phyloP scores from a whole-genome alignment of 2,329 filamentous ascomycete genomes.

The Aspergillus uvarum region DNA sequence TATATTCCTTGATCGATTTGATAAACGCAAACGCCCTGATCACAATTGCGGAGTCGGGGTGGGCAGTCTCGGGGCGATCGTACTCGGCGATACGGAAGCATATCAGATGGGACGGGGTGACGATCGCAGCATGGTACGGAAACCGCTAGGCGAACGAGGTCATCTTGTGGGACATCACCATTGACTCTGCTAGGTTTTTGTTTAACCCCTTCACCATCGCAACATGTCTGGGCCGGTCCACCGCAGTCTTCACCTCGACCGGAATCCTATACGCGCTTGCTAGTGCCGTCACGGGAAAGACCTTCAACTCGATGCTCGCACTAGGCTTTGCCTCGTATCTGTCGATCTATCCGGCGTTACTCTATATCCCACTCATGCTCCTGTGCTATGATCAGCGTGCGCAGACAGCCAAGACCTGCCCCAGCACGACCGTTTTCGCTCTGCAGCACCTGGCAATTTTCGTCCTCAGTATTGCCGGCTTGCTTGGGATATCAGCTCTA shows the following conservation, averaged over 20 bases:
- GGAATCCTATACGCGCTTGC: slow-evolving; percentile 82
- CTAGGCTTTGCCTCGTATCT: slow-evolving; percentile 86
- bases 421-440: slow-evolving; percentile 51
- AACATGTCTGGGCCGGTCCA: slow-evolving; percentile 86
- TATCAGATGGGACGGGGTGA: slow-evolving; percentile 70
- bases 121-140: slow-evolving; percentile 74
- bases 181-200: slow-evolving; percentile 64
- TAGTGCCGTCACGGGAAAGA: slow-evolving; percentile 72
- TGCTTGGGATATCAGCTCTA: slow-evolving; percentile 71
- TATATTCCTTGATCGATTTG: slow-evolving; percentile 81
- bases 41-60: slow-evolving; percentile 76
- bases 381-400: slow-evolving; percentile 71
- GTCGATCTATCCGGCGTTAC: slow-evolving; percentile 84
- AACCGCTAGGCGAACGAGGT: background rate
- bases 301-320: slow-evolving; percentile 75
- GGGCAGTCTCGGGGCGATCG: slow-evolving; percentile 69
- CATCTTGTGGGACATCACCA: background rate
- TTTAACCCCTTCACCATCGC: slow-evolving; percentile 94
- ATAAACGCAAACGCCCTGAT: slow-evolving; percentile 77
- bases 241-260: slow-evolving; percentile 82
- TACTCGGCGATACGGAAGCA: slow-evolving; percentile 77
- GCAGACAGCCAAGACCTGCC: slow-evolving; percentile 32
- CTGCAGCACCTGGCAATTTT: slow-evolving; percentile 56
- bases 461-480: slow-evolving; percentile 53
- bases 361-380: slow-evolving; percentile 78